A percentile compares a stretch with the other conserved stretches of the same genome.
Conservation (phyloP, 2,329 filamentous ascomycete genomes). For the Diplodia mutila region DNA sequence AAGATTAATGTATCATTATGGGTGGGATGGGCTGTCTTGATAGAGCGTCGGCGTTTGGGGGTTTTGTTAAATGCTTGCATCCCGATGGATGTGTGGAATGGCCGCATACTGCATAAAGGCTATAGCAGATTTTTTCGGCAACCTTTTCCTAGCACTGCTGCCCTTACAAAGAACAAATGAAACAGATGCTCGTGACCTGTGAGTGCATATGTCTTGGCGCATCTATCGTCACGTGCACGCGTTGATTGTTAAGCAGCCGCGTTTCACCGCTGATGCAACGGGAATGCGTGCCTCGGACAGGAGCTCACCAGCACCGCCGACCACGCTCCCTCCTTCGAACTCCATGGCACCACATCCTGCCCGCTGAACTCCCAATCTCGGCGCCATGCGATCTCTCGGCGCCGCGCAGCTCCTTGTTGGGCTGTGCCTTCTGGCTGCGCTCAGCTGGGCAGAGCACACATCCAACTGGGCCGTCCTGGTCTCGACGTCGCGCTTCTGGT, state of each 20-base stretch:
- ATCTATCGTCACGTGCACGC: not conserved
- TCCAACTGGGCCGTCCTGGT: slow-evolving; percentile 99
- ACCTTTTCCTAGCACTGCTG: not conserved
- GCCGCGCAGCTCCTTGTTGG: not conserved
- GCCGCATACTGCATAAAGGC: not conserved
- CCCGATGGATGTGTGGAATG: not conserved
- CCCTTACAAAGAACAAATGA: not conserved
- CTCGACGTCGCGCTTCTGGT: slow-evolving; percentile 98
- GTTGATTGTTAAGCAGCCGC: not conserved
- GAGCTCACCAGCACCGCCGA: slow-evolving; percentile 1
- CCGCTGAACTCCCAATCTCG: not conserved
- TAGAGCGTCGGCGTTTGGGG: slow-evolving; percentile 24
- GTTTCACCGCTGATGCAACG: slow-evolving; percentile 1
- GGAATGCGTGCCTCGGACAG: not conserved
- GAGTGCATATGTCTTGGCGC: slow-evolving; percentile 6
- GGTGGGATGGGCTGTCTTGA: slow-evolving; percentile 4
- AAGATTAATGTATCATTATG: slow-evolving; percentile 11
- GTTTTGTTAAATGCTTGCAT: not conserved
- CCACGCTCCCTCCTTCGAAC: not conserved
- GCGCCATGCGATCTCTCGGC: not conserved
- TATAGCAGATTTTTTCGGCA: slow-evolving; percentile 9
- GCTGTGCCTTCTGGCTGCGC: slow-evolving; percentile 9
- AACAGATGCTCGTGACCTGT: too few relatives aligned
- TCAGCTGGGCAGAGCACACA: slow-evolving; percentile 72
- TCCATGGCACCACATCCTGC: not conserved